Percentiles rank a stretch among this genome's conserved stretches.
phyloP scores from a whole-genome alignment of 176 grass and related monocot genomes.

The Zea luxurians region DNA sequence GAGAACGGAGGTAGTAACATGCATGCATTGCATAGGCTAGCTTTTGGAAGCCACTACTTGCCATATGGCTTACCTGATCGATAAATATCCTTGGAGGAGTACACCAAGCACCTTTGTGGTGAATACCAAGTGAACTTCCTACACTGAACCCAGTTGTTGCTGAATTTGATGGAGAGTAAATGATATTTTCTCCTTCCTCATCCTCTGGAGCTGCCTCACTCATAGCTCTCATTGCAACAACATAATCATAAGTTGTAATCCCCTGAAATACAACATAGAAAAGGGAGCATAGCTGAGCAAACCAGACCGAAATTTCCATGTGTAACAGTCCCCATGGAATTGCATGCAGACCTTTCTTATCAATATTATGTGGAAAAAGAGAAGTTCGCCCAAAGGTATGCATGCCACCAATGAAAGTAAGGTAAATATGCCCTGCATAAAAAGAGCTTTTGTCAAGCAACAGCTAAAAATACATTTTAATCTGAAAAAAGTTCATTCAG shows the following conservation, averaged over 20 bases:
- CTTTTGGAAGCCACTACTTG: background rate
- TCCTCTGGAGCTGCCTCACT: conserved; percentile 80
- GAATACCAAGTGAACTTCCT: conserved; percentile 86
- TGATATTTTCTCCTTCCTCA: conserved; percentile 76
- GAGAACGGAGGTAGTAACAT: too few relatives aligned
- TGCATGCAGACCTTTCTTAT: conserved; percentile 79
- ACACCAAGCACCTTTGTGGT: conserved; percentile 96
- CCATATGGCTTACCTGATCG: conserved; percentile 54
- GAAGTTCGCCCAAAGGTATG: conserved; percentile 86
- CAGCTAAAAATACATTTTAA: background rate
- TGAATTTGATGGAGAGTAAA: conserved; percentile 95
- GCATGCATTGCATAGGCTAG: background rate
- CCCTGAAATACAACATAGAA: conserved; percentile 46
- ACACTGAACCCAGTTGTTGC: conserved; percentile 90
- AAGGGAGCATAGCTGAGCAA: conserved; percentile 22
- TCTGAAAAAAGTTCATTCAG: background rate
- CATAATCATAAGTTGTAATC: conserved; percentile 96
- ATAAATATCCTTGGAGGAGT: conserved; percentile 97
- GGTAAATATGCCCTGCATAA: conserved; percentile 80
- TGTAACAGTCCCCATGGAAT: conserved; percentile 25
- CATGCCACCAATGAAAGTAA: conserved; percentile 79
- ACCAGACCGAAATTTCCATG: conserved; percentile 8
- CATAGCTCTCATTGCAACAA: conserved; percentile 98
- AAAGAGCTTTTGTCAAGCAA: conserved; percentile 36
- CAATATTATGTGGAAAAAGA: conserved; percentile 99